Base-by-base conservation (phyloP, 305 asterid genomes). In the Lippia alba region DNA sequence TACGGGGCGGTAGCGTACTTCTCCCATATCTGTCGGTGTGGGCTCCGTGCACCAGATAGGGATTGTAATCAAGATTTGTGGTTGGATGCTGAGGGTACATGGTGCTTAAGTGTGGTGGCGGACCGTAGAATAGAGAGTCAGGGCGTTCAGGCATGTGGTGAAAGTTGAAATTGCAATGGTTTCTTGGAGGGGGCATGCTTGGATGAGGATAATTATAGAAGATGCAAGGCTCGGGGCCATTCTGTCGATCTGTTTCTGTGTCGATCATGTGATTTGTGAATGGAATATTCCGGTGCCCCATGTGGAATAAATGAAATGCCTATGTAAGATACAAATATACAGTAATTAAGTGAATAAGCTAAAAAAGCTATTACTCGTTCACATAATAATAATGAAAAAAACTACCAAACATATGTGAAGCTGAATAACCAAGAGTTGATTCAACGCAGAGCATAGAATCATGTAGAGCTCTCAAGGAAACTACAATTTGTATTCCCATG, bases 211-310 rank as follows among this genome's bases (percentile, higher is more conserved):
- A 82, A 74, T 78, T 79, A 36, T 89, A 86, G 75, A 82, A 81
- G 60, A 82, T 54, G 79, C 81, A 75, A 56, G 89, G 87, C 68
- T 84, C 88, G 5, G 87, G 78, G 54, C 71, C 89, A 58, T 91
- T 86, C 74, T 73, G 91, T 61, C 80, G 92, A 41, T 90, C 86
- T 12, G 82, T 74, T 81, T 85, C 97, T 76, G 76, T 61, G 71
- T 86, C 90, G 71, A 75, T 78, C 84, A 80, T 82, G 66, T 81
- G 83, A 81, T 80, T 79, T 5, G 69, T 74, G 75, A 85, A 82
- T 50, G 77, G 89, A 75, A 82, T 83, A 70, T 80, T 87, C 68
- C 89, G 84, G 65, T 88, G 92, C 69, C 88, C 96, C 90, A 91
- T 89, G 64, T 66, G 74, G 81, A 68, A 60, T 44, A 7, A 44